Percentiles rank a stretch among this genome's conserved stretches.
These are phyloP conservation scores for Botrytis tulipae DNA, from an alignment of 2,329 filamentous ascomycete species.

Conservation along the genomic window DNA sequence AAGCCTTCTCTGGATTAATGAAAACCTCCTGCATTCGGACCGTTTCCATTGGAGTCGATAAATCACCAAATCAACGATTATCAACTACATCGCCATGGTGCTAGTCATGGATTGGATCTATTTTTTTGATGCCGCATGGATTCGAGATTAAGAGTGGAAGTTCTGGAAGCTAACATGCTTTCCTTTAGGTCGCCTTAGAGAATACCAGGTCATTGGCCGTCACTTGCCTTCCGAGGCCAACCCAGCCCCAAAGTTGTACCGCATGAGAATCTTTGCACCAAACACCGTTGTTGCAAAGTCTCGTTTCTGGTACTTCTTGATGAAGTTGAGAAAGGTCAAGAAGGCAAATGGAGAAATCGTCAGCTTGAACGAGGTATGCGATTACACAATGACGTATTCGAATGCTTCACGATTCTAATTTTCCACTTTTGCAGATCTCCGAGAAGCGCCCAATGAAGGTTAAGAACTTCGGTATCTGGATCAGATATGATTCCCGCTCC, in stretches of 20 bases:
- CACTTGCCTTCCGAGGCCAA: constrained; percentile 97
- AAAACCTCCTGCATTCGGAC: background rate
- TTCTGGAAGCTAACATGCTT: constrained; percentile 37
- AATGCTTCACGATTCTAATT: constrained; percentile 23
- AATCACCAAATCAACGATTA: background rate
- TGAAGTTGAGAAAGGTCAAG: constrained; percentile 99
- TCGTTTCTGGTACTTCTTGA: constrained; percentile 99
- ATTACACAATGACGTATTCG: background rate
- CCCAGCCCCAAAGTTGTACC: constrained; percentile 97
- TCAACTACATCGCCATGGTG: background rate
- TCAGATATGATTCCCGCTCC: constrained; percentile 99
- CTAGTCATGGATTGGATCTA: background rate
- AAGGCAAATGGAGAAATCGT: constrained; percentile 99
- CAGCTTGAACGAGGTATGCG: constrained; percentile 86
- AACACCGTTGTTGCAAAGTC: constrained; percentile 99
- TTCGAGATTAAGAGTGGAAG: background rate
- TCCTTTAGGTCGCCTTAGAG: constrained; percentile 87
- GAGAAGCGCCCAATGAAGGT: constrained; percentile 99
- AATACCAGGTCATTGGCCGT: constrained; percentile 99
- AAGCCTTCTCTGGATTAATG: background rate
- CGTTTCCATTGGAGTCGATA: background rate
- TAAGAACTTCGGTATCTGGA: constrained; percentile 99
- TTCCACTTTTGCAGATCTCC: constrained; percentile 64
- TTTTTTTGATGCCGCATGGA: background rate
- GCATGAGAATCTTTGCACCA: constrained; percentile 99